Evolutionary conservation across 208 protist genomes (phyloP).

Genomic region (Trypanosoma brucei): DNA sequence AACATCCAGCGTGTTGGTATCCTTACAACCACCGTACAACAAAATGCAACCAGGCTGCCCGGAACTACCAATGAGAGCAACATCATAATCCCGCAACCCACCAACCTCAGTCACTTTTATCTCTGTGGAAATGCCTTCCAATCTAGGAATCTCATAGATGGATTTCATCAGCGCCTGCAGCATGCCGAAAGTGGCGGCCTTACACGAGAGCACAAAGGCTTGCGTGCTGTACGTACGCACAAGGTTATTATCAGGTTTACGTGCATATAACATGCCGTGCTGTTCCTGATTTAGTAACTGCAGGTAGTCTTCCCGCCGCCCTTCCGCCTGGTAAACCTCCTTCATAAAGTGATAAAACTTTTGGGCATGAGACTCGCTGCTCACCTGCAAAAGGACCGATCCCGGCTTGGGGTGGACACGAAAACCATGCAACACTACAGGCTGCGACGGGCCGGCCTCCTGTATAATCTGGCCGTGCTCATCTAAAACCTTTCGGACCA

Average conservation of each 20-base stretch:
- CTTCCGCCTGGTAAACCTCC: slow-evolving; percentile 81
- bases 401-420: slow-evolving; percentile 78
- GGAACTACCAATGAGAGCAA: slow-evolving; percentile 45
- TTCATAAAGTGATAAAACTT: slow-evolving; percentile 87
- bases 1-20: slow-evolving; percentile 57
- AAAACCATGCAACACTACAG: slow-evolving; percentile 78
- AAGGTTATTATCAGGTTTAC: slow-evolving; percentile 87
- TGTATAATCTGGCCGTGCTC: slow-evolving; percentile 55
- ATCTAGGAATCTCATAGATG: slow-evolving; percentile 77
- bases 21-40: slow-evolving; percentile 76
- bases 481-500: slow-evolving; percentile 64
- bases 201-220: slow-evolving; percentile 64
- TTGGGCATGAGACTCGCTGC: slow-evolving; percentile 77
- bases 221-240: slow-evolving; percentile 65
- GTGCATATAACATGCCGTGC: slow-evolving; percentile 62
- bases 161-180: slow-evolving; percentile 85
- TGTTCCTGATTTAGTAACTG: slow-evolving; percentile 77
- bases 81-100: slow-evolving; percentile 62
- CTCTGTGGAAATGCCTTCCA: slow-evolving; percentile 73
- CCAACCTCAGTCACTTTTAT: slow-evolving; percentile 76
- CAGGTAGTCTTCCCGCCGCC: slow-evolving; percentile 71
- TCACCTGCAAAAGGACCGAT: slow-evolving; percentile 80
- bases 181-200: slow-evolving; percentile 88
- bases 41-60: slow-evolving; percentile 75
- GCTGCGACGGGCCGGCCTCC: slow-evolving; percentile 62